These are phyloP conservation scores for Aspergillus versicolor DNA, from an alignment of 2,329 filamentous ascomycete genomes.

Conservation along the genomic window DNA sequence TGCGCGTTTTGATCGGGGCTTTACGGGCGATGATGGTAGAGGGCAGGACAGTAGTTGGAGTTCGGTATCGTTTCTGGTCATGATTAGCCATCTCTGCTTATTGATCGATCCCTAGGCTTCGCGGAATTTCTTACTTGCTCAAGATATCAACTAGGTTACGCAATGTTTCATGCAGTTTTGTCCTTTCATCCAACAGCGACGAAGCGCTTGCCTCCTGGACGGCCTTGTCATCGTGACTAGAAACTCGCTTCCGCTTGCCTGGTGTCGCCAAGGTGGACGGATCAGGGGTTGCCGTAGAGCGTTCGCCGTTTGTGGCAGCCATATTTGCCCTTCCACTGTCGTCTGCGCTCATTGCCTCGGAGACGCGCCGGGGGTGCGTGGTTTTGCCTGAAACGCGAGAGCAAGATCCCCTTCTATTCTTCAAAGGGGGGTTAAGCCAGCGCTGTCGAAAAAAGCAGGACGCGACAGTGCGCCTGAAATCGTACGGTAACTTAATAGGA, in stretches of 20 bases:
- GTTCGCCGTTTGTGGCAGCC: slow-evolving; percentile 36
- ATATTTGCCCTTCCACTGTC: slow-evolving; percentile 32
- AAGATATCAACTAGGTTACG: slow-evolving; percentile 35
- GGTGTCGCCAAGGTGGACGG: slow-evolving; percentile 32
- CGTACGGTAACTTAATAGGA: background rate
- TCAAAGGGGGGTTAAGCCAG: background rate
- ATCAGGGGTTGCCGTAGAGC: slow-evolving; percentile 29
- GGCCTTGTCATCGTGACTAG: slow-evolving; percentile 32
- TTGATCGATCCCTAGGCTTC: background rate
- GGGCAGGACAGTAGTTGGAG: slow-evolving; percentile 44
- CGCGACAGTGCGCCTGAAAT: slow-evolving; percentile 14
- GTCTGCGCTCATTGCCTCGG: slow-evolving; percentile 38
- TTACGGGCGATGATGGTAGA: slow-evolving; percentile 34
- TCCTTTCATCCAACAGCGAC: slow-evolving; percentile 28
- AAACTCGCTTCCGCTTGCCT: slow-evolving; percentile 44
- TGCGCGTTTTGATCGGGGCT: slow-evolving; percentile 45
- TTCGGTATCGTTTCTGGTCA: slow-evolving; percentile 42
- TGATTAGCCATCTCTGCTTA: slow-evolving; percentile 21
- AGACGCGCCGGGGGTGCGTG: slow-evolving; percentile 23
- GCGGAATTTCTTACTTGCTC: slow-evolving; percentile 27
- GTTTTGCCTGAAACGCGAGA: slow-evolving; percentile 20
- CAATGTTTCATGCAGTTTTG: slow-evolving; percentile 35
- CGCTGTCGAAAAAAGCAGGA: slow-evolving; percentile 6
- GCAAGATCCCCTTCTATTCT: slow-evolving; percentile 7
- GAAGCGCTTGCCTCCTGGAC: slow-evolving; percentile 25